Evolutionary conservation across 345 rosid genomes (phyloP), one percentile per base, ranked within the genome.

Genomic region (Anastatica hierochuntica): DNA sequence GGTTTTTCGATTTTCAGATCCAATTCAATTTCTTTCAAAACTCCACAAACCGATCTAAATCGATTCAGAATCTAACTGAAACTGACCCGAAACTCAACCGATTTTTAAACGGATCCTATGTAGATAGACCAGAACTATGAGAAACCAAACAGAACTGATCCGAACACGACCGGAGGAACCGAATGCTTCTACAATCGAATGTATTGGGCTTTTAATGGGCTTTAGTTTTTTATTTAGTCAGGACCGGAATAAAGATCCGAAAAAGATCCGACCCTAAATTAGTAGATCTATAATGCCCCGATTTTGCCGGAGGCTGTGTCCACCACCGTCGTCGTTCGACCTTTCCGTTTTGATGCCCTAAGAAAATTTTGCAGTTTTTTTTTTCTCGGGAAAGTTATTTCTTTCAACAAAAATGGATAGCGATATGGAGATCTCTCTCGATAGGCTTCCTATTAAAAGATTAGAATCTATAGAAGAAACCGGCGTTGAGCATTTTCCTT

Each of bases 391-490:
- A 0, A n/a, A n/a, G n/a, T n/a, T n/a, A n/a, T n/a, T n/a, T n/a
- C n/a, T n/a, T n/a, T n/a, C n/a, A n/a, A 10, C 23, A 35, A 53
- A 30, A 81, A 29, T 87, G 96, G 85, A 80, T 34, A 78, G 77
- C 3, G 76, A 75, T 40, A 49, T 81, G 56, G 77, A 76, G 59
- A 71, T 90, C 53, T 90, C 98, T 24, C 65, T 90, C 15, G 95
- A 88, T 51, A 82, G 83, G 77, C 96, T 87, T 29, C 94, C 88
- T 2, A 70, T 90, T 11, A 87, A 74, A 57, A 88, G 96, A 58
- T 65, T 90, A 47, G 90, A 84, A 8, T 53, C 80, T 50, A 83
- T 88, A 5, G 98, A 90, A 35, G 95, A 90, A 49, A 75, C 77
- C 40, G 96, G 98, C 49, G 58, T 54, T 39, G 98, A 90, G 69